Conservation (phyloP, 352 stramenopile genomes). For the Globisporangium barbulae region DNA sequence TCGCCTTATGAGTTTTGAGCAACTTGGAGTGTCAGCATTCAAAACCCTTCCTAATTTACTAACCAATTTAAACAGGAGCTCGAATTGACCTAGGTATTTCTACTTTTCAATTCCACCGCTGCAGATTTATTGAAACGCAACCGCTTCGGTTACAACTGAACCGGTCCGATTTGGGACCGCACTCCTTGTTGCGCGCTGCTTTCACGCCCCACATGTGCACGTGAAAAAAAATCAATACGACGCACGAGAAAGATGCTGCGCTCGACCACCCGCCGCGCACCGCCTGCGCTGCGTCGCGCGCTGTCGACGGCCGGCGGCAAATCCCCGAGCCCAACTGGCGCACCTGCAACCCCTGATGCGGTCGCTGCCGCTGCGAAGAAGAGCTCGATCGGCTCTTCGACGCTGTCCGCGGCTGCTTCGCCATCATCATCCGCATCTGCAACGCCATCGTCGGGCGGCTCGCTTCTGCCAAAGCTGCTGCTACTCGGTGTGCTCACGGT, state of each 20-base stretch:
- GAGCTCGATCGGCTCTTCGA: slow-evolving; percentile 9
- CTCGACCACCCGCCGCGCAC: slow-evolving; percentile 9
- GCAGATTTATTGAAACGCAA: background rate
- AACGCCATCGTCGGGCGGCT: slow-evolving; percentile 29
- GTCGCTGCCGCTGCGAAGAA: slow-evolving; percentile 14
- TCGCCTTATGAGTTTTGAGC: too few relatives aligned
- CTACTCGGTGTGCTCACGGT: slow-evolving; percentile 46
- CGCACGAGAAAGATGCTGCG: slow-evolving; percentile 6
- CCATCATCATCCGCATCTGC: slow-evolving; percentile 19
- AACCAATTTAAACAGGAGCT: background rate
- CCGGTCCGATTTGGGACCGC: slow-evolving; percentile 1
- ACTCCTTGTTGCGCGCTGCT: background rate
- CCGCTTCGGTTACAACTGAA: background rate
- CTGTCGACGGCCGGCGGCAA: slow-evolving; percentile 1
- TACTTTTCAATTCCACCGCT: background rate
- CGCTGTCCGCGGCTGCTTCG: background rate
- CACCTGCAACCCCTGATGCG: background rate
- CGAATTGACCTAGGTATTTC: background rate
- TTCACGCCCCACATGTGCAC: slow-evolving; percentile 2
- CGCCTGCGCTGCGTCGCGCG: slow-evolving; percentile 6
- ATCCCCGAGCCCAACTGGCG: background rate
- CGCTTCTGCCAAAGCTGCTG: slow-evolving; percentile 45
- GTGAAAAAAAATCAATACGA: slow-evolving; percentile 1
- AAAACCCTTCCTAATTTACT: too few relatives aligned
- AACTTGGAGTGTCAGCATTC: too few relatives aligned